A percentile compares a stretch with the other conserved stretches of the same genome.
These are phyloP conservation scores for Podospora fimiseda DNA, from an alignment of 495 filamentous ascomycete genomes.

Conservation along the genomic window DNA sequence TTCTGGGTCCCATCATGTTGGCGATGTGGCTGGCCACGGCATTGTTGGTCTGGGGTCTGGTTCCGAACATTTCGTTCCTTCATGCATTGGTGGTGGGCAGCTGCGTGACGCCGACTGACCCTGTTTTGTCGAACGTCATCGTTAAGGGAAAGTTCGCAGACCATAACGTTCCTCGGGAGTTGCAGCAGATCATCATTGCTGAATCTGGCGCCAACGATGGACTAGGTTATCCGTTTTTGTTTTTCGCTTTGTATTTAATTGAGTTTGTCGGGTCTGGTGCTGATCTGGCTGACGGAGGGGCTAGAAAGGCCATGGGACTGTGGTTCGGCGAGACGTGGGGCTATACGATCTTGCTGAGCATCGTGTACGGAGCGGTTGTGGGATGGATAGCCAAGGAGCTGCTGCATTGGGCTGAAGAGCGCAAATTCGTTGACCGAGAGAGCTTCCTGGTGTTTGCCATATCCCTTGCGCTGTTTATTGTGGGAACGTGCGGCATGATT, in stretches of 20 bases:
- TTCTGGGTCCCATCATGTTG: slow-evolving; percentile 82
- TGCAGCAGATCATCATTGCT: slow-evolving; percentile 83
- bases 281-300: slow-evolving; percentile 42
- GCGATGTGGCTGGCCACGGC: slow-evolving; percentile 84
- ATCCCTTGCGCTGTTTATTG: slow-evolving; percentile 62
- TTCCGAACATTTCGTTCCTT: slow-evolving; percentile 66
- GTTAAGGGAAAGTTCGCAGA: slow-evolving; percentile 94
- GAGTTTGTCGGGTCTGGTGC: slow-evolving; percentile 61
- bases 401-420: slow-evolving; percentile 77
- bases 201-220: slow-evolving; percentile 92
- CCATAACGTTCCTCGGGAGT: slow-evolving; percentile 71
- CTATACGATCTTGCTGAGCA: slow-evolving; percentile 74
- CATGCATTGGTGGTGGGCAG: slow-evolving; percentile 73
- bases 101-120: slow-evolving; percentile 89
- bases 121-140: slow-evolving; percentile 80
- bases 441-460: slow-evolving; percentile 73
- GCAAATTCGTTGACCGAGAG: slow-evolving; percentile 78
- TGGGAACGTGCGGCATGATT: slow-evolving; percentile 81
- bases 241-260: slow-evolving; percentile 75
- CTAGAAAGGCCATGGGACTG: slow-evolving; percentile 61
- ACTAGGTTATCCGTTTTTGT: slow-evolving; percentile 88
- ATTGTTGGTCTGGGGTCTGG: slow-evolving; percentile 70
- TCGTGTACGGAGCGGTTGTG: slow-evolving; percentile 67
- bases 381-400: slow-evolving; percentile 78
- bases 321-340: slow-evolving; percentile 89